phyloP scores from a whole-genome alignment of 306 rosid genomes.

The Urtica urens region DNA sequence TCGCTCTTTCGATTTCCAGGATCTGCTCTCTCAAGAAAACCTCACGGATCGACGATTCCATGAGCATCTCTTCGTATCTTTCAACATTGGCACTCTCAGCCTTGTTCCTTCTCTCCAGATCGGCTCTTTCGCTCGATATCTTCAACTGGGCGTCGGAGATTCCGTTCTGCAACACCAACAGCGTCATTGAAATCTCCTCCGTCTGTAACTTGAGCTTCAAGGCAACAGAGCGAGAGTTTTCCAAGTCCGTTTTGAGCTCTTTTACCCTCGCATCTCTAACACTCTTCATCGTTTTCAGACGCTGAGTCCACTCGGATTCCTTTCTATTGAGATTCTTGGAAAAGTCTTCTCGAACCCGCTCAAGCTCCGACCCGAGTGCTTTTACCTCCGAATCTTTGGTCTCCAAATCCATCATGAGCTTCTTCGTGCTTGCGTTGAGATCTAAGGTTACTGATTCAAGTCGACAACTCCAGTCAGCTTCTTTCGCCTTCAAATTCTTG shows the following conservation, averaged over 20 bases:
- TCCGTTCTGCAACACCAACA: slow-evolving; percentile 48
- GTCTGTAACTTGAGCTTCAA: slow-evolving; percentile 54
- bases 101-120: slow-evolving; percentile 27
- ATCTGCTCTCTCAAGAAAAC: slow-evolving; percentile 26
- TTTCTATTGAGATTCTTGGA: not conserved
- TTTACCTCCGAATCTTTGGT: slow-evolving; percentile 28
- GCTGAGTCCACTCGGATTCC: slow-evolving; percentile 17
- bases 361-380: no score
- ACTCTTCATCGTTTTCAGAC: slow-evolving; percentile 17
- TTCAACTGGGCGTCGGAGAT: slow-evolving; percentile 49
- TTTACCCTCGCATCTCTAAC: slow-evolving; percentile 34
- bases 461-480: slow-evolving; percentile 15
- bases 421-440: slow-evolving; percentile 25
- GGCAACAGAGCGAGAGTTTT: slow-evolving; percentile 25
- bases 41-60: slow-evolving; percentile 40
- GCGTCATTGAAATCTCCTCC: slow-evolving; percentile 53
- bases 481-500: slow-evolving; percentile 1
- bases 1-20: slow-evolving; percentile 20
- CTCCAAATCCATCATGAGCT: slow-evolving; percentile 32
- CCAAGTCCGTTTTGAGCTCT: slow-evolving; percentile 42
- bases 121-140: slow-evolving; percentile 26
- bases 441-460: slow-evolving; percentile 15
- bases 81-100: slow-evolving; percentile 23
- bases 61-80: slow-evolving; percentile 47
- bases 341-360: no score